Evolutionary conservation across 345 rosid genomes (phyloP), one percentile per base, ranked within the genome.

Genomic region (Iberis pinnata): DNA sequence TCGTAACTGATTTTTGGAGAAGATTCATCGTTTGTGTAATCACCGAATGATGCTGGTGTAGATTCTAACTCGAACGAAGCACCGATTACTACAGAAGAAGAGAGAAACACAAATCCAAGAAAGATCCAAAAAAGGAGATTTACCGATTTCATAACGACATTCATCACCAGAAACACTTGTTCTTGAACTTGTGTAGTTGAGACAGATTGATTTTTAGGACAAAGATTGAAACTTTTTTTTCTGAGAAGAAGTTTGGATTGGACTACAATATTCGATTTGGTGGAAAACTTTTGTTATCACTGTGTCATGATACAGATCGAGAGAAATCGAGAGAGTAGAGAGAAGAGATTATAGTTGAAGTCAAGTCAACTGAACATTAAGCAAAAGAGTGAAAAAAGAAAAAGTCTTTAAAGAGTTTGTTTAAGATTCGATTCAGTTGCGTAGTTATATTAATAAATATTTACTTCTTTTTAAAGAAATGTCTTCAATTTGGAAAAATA

Each of bases 1-100:
- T 75, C 88, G 76, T 78, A 79, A 35, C 49, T 80, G 54, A 67
- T 76, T 10, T 37, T 53, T 4, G 40, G 63, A 11, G 70, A 4
- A 46, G 82, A 69, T n/a, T n/a, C 29, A 25, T 56, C 69, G 41
- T 47, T 26, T 4, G 4, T 26, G 29, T n/a, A n/a, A n/a, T n/a
- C n/a, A n/a, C n/a, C n/a, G n/a, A n/a, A 26, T 26, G 29, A 26
- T 26, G 29, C 4, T 25, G 29, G 29, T 25, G 29, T 39, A 2
- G 63, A 16, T 33, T 1, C 53, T 7, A 54, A 0, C 22, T 56
- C 55, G 2, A 48, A 41, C 53, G 45, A 65, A 7, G 59, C 39
- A 47, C 61, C 53, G 18, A 55, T 32, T 12, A 37, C 60, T 0
- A 16, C 14, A 43, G 53, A 36, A 51, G 49, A 26, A 42, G 39